Evolutionary conservation across 257 asterid species (phyloP).

Genomic region (Echites panduratus): DNA sequence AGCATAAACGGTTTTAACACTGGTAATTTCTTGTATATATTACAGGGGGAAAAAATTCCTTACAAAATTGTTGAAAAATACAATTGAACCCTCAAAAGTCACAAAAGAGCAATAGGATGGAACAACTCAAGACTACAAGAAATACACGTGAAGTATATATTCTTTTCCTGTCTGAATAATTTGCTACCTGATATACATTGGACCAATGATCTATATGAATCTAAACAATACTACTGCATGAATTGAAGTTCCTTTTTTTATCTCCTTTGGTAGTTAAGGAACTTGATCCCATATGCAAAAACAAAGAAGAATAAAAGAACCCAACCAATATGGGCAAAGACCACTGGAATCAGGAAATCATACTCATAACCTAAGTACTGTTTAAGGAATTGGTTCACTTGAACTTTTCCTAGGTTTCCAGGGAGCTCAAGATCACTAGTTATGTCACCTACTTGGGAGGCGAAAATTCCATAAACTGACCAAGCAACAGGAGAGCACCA

Average conservation of each 20-base stretch:
- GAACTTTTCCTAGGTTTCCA: slow-evolving; percentile 11
- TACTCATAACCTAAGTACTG: slow-evolving; percentile 54
- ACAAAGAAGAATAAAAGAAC: slow-evolving; percentile 72
- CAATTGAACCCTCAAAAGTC: background rate
- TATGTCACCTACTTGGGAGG: slow-evolving; percentile 60
- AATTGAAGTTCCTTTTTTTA: slow-evolving; percentile 9
- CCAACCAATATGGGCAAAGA: slow-evolving; percentile 79
- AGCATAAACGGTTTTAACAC: too few species aligned
- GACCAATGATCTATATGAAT: background rate
- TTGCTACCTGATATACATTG: slow-evolving; percentile 14
- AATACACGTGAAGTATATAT: background rate
- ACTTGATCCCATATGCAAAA: slow-evolving; percentile 78
- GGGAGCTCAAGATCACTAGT: slow-evolving; percentile 27
- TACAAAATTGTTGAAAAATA: background rate
- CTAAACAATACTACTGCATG: background rate
- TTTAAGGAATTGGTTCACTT: slow-evolving; percentile 36
- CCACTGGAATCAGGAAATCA: slow-evolving; percentile 55
- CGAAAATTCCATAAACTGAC: slow-evolving; percentile 61
- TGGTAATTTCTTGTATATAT: too few species aligned
- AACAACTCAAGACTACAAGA: background rate
- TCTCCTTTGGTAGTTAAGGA: slow-evolving; percentile 72
- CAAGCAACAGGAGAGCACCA: slow-evolving; percentile 87
- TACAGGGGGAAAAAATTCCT: too few species aligned
- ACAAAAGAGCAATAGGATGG: too few species aligned
- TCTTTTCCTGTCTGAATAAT: background rate